Conservation (phyloP, 306 rosid species). For the Heteromeles arbutifolia region DNA sequence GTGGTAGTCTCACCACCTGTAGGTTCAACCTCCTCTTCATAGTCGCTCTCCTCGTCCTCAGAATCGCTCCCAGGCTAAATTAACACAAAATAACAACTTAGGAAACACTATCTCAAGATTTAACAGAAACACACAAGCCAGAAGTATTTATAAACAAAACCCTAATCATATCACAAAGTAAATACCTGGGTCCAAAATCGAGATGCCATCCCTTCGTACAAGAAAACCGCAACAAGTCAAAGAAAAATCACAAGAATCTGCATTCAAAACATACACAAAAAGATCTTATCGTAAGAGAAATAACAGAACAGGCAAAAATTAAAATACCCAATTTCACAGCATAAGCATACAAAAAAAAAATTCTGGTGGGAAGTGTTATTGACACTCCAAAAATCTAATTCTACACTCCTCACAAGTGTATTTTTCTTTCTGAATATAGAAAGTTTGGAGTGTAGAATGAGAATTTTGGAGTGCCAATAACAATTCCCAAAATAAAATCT, state of each 20-base stretch:
- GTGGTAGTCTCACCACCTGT: conserved; percentile 29
- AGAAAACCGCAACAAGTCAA: background rate
- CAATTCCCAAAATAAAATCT: background rate
- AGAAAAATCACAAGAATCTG: background rate
- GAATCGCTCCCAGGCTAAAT: conserved; percentile 68
- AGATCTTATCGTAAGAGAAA: background rate
- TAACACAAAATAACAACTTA: background rate
- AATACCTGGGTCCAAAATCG: conserved; percentile 59
- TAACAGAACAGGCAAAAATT: background rate
- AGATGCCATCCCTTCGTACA: conserved; percentile 25
- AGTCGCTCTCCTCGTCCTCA: conserved; percentile 68
- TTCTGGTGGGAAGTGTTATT: too few species aligned
- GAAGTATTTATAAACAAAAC: background rate
- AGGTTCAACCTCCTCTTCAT: conserved; percentile 41
- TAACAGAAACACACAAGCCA: background rate
- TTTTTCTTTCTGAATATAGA: too few species aligned
- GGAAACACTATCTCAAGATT: too few species aligned
- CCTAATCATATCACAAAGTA: background rate
- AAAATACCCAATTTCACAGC: background rate
- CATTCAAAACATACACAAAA: background rate
- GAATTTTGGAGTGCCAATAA: too few species aligned
- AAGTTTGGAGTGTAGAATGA: too few species aligned
- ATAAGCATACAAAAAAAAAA: background rate
- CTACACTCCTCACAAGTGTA: too few species aligned
- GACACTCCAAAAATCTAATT: too few species aligned